phyloP scores from a whole-genome alignment of 2,329 filamentous ascomycete genomes.

The Penicillium sp. region DNA sequence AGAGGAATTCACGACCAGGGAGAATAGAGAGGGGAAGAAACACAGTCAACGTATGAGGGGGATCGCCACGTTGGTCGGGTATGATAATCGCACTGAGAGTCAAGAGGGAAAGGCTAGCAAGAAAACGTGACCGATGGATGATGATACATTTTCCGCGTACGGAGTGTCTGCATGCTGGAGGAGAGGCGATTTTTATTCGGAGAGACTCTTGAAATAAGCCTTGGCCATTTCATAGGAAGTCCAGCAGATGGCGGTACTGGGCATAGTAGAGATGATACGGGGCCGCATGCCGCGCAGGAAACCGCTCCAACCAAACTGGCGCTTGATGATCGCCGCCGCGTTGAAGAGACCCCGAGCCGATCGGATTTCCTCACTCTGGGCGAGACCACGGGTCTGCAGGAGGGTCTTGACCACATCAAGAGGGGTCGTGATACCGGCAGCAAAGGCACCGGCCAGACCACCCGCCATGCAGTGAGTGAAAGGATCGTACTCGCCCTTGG shows the following conservation, averaged over 20 bases:
- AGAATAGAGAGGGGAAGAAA: no score
- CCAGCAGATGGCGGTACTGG: slow-evolving; percentile 98
- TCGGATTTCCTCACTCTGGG: slow-evolving; percentile 71
- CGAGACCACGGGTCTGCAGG: slow-evolving; percentile 84
- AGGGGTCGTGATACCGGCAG: slow-evolving; percentile 87
- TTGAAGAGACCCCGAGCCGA: slow-evolving; percentile 76
- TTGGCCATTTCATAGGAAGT: slow-evolving; percentile 64
- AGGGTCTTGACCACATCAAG: slow-evolving; percentile 98
- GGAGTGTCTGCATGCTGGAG: background rate
- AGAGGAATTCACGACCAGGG: no score
- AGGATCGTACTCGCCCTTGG: slow-evolving; percentile 71
- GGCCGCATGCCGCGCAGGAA: slow-evolving; percentile 93
- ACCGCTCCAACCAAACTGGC: slow-evolving; percentile 73
- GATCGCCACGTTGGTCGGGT: no score
- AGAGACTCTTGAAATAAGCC: slow-evolving; percentile 55
- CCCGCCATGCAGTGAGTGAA: slow-evolving; percentile 90
- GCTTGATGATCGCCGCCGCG: slow-evolving; percentile 74
- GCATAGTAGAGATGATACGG: slow-evolving; percentile 91
- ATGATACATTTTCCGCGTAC: no score
- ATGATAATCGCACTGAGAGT: no score
- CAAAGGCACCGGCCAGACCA: slow-evolving; percentile 85
- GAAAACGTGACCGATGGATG: no score
- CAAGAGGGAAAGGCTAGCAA: no score
- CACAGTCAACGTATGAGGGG: no score
- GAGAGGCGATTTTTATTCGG: slow-evolving; percentile 15